Percentiles rank a stretch among this genome's conserved stretches.
These are phyloP conservation scores for Cinnamomum micranthum DNA, from an alignment of 164 flowering plant genomes.

Conservation along the genomic window DNA sequence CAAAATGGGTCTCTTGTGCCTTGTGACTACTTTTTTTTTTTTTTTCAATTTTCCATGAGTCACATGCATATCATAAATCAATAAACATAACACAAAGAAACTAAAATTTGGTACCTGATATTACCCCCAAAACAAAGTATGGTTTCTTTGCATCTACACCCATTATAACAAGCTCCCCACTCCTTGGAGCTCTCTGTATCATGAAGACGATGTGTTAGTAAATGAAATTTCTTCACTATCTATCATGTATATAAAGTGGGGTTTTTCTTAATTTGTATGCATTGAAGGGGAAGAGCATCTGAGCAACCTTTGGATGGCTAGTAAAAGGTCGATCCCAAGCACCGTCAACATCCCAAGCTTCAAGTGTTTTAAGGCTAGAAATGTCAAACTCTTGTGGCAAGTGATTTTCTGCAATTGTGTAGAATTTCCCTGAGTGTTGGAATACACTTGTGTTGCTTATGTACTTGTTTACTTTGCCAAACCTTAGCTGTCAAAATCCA, in stretches of 20 bases:
- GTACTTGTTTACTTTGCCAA: conserved; percentile 15
- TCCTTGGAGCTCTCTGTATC: conserved; percentile 8
- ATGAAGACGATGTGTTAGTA: too few relatives aligned
- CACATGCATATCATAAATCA: not conserved
- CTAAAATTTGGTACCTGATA: conserved; percentile 7
- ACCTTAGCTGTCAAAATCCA: conserved; percentile 9
- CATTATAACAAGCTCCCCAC: conserved; percentile 12
- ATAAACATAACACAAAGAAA: not conserved
- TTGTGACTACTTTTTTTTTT: not conserved
- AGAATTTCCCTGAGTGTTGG: conserved; percentile 15
- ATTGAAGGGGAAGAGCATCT: not conserved
- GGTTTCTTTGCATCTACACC: conserved; percentile 14
- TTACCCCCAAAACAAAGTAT: conserved; percentile 4
- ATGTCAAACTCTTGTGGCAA: conserved; percentile 14
- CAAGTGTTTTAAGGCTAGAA: conserved; percentile 6
- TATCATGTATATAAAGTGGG: too few relatives aligned
- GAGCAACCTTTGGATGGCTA: conserved; percentile 21
- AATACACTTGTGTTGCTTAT: conserved; percentile 16
- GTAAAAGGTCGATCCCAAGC: conserved; percentile 23
- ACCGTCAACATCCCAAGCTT: conserved; percentile 11
- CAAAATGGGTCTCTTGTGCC: too few relatives aligned
- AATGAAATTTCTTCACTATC: too few relatives aligned
- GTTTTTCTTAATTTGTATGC: too few relatives aligned
- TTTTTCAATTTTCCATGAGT: not conserved
- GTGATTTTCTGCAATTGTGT: conserved; percentile 12